Percentiles rank a stretch among this genome's conserved stretches.
phyloP scores from a whole-genome alignment of 2,329 filamentous ascomycete species.

The Fusarium haematococcum region DNA sequence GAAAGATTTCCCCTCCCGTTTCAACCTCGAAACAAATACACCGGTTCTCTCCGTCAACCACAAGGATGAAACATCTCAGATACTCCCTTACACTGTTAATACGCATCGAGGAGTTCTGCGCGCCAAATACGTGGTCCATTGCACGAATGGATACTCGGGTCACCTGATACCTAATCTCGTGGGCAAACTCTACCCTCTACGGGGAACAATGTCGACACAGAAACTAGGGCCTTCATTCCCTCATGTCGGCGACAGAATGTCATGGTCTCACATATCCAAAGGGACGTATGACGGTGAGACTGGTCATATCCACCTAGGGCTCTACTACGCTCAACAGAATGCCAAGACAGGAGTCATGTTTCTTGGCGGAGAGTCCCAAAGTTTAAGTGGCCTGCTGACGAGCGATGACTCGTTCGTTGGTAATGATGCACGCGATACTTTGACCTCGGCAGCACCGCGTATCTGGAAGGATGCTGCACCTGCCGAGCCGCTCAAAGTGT shows the following conservation, averaged over 20 bases:
- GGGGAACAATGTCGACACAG: slow-evolving; percentile 62
- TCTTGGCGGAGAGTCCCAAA: slow-evolving; percentile 62
- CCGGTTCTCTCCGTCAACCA: slow-evolving; percentile 41
- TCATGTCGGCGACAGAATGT: slow-evolving; percentile 45
- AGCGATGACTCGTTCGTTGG: slow-evolving; percentile 57
- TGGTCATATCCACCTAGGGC: slow-evolving; percentile 49
- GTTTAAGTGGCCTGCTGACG: slow-evolving; percentile 53
- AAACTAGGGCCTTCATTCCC: slow-evolving; percentile 50
- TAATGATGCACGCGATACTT: slow-evolving; percentile 46
- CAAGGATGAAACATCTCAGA: slow-evolving; percentile 18
- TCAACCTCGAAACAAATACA: slow-evolving; percentile 54
- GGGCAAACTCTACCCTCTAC: slow-evolving; percentile 56
- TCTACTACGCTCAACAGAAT: slow-evolving; percentile 45
- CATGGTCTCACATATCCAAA: slow-evolving; percentile 61
- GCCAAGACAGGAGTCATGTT: slow-evolving; percentile 57
- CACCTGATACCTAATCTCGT: slow-evolving; percentile 62
- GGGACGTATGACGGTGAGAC: slow-evolving; percentile 61
- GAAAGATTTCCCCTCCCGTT: slow-evolving; percentile 38
- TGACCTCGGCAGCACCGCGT: slow-evolving; percentile 52
- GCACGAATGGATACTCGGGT: slow-evolving; percentile 64
- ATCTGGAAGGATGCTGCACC: slow-evolving; percentile 43
- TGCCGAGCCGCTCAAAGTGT: slow-evolving; percentile 49
- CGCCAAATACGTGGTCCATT: slow-evolving; percentile 64
- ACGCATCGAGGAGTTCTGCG: slow-evolving; percentile 60
- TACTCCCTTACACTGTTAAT: slow-evolving; percentile 52